Evolutionary conservation across 768 basidiomycete genomes (phyloP).

Genomic region (Tricholoma saponaceum): DNA sequence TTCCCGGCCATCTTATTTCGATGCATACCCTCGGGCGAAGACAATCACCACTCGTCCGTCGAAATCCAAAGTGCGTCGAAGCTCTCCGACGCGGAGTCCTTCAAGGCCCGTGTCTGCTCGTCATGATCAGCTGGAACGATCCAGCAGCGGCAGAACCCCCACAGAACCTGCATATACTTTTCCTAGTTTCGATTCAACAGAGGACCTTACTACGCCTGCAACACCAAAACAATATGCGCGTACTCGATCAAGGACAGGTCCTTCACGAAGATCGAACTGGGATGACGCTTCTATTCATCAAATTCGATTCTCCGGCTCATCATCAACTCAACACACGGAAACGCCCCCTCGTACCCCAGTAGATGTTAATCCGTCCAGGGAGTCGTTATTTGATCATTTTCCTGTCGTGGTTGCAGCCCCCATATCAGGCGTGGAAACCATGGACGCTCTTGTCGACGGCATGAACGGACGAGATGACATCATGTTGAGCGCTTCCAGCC

Average conservation of each 20-base stretch:
- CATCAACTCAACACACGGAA: slow-evolving; percentile 65
- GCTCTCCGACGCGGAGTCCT: slow-evolving; percentile 19
- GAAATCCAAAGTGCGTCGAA: slow-evolving; percentile 22
- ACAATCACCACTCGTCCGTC: slow-evolving; percentile 29
- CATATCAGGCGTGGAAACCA: slow-evolving; percentile 73
- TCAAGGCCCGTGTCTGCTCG: slow-evolving; percentile 4
- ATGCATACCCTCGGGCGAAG: slow-evolving; percentile 40
- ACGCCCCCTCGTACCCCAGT: slow-evolving; percentile 71
- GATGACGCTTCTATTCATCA: slow-evolving; percentile 41
- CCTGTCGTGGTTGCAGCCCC: slow-evolving; percentile 75
- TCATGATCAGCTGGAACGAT: slow-evolving; percentile 7
- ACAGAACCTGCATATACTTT: slow-evolving; percentile 35
- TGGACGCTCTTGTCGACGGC: slow-evolving; percentile 86
- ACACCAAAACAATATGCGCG: slow-evolving; percentile 34
- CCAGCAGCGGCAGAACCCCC: slow-evolving; percentile 1
- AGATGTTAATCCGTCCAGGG: slow-evolving; percentile 36
- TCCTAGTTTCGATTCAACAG: slow-evolving; percentile 33
- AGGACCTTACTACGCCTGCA: slow-evolving; percentile 22
- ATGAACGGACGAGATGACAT: slow-evolving; percentile 78
- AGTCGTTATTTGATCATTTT: slow-evolving; percentile 48
- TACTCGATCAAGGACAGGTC: slow-evolving; percentile 55
- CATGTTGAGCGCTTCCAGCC: slow-evolving; percentile 37
- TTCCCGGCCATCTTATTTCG: slow-evolving; percentile 38
- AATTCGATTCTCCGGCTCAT: slow-evolving; percentile 59
- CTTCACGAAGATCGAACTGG: slow-evolving; percentile 46